These are phyloP conservation scores for Candida odintsovae DNA, from an alignment of 805 yeast species.

Conservation along the genomic window DNA sequence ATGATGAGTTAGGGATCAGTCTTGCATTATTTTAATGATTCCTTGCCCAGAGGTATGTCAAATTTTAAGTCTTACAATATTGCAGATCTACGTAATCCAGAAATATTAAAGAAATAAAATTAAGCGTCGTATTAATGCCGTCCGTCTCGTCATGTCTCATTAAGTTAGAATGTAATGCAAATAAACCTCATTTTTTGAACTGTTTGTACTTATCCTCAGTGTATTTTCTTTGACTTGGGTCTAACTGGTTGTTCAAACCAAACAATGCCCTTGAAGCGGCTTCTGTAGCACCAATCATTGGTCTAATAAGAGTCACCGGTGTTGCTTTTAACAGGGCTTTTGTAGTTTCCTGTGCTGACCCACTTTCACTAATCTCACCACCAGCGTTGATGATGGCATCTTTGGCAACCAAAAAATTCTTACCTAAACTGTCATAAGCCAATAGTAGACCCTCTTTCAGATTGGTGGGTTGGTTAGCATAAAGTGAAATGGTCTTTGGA, in stretches of 20 bases:
- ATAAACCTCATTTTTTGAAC: conserved; percentile 3
- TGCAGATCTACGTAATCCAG: too few species aligned
- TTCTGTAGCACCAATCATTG: conserved; percentile 89
- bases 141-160: background rate
- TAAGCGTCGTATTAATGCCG: too few species aligned
- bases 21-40: too few species aligned
- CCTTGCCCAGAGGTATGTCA: too few species aligned
- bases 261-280: conserved; percentile 76
- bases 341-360: conserved; percentile 61
- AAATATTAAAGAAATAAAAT: too few species aligned
- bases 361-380: conserved; percentile 56
- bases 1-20: too few species aligned
- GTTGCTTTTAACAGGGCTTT: conserved; percentile 65
- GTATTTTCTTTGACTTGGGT: conserved; percentile 53
- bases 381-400: conserved; percentile 57
- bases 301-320: conserved; percentile 76
- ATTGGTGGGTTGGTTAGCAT: conserved; percentile 77
- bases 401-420: conserved; percentile 60
- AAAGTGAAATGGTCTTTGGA: conserved; percentile 54
- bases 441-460: conserved; percentile 64
- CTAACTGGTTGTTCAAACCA: conserved; percentile 79
- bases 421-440: conserved; percentile 72
- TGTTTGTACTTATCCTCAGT: conserved; percentile 62
- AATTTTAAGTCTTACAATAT: too few species aligned
- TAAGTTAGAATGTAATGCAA: background rate